Percentiles rank a stretch among this genome's conserved stretches.
Evolutionary conservation across 768 basidiomycete species (phyloP).

Genomic region (Mycena olivaceomarginata): DNA sequence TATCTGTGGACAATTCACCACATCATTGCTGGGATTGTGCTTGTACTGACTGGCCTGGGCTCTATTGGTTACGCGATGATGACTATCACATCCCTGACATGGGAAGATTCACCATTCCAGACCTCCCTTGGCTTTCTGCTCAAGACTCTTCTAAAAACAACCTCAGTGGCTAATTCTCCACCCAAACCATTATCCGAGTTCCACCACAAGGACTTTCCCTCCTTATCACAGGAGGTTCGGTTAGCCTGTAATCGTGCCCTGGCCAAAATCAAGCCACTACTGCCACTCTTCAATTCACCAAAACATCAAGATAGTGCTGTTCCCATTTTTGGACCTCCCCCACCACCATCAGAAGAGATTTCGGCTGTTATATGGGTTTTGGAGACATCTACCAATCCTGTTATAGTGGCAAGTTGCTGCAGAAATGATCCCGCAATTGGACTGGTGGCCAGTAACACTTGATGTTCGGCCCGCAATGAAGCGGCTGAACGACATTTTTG

Average conservation of each 20-base stretch:
- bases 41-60: neutral
- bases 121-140: neutral
- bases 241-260: neutral
- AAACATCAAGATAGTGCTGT: neutral
- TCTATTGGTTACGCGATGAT: neutral
- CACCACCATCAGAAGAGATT: neutral
- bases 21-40: neutral
- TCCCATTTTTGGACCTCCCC: conserved; percentile 1
- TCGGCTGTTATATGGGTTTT: conserved; percentile 8
- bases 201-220: no score
- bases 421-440: neutral
- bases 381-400: conserved; percentile 10
- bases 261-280: neutral
- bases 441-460: neutral
- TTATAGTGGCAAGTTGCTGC: neutral
- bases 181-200: no score
- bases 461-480: neutral
- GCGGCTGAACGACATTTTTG: neutral
- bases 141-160: neutral
- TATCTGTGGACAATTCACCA: conserved; percentile 18
- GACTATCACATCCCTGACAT: neutral
- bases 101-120: conserved; percentile 15
- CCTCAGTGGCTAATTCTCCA: neutral
- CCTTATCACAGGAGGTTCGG: neutral
- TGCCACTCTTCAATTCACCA: neutral